Base-by-base conservation (phyloP, 768 basidiomycete species). In the Hirschioporus abietinus region DNA sequence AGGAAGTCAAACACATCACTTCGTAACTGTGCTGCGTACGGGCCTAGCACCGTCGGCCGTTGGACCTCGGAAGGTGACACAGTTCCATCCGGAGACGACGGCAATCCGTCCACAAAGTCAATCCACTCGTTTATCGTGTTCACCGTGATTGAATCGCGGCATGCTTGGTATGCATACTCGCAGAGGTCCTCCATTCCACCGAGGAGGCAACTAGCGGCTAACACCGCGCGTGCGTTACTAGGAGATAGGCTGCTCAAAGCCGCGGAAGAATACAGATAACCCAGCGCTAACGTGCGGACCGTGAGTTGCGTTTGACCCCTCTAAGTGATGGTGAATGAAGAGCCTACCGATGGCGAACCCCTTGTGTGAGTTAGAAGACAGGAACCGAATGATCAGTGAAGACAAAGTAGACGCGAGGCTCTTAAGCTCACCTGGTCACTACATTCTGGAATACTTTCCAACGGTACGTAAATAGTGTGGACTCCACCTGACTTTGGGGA, bases 171-270 rank as follows among this genome's bases (percentile, higher is more conserved):
- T 24, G 94, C 86, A 72, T 89, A 89, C 69, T 83, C 83, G 76
- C 88, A 90, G 36, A 96, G 80, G 36, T 95, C 92, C 60, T 93
- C 87, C 90, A 95, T 91, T 59, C 92, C 93, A 64, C 92, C 92
- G 60, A 95, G 84, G 35, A 94, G 81, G 76, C 88, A 92, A 17
- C 90, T 91, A 60, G 93, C 90, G 60, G 93, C 92, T 63, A 96
- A 86, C 52, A 94, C 90, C 23, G 87, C 88, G 73, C 93, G 88
- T 66, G 93, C 90, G 77, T 95, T 95, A 73, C 88, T 84, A 63
- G 90, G 84, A 72, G 84, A 85, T 70, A 96, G 83, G 68, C 87
- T 77, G 73, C 80, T 84, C 70, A 92, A 77, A 63, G 90, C 90
- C 67, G 87, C 80, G 67, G 87, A 84, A 63, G 91, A 93, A 76